These are phyloP conservation scores for Pseudonitzschia multiseries DNA, from an alignment of 108 stramenopile species.

Conservation along the genomic window DNA sequence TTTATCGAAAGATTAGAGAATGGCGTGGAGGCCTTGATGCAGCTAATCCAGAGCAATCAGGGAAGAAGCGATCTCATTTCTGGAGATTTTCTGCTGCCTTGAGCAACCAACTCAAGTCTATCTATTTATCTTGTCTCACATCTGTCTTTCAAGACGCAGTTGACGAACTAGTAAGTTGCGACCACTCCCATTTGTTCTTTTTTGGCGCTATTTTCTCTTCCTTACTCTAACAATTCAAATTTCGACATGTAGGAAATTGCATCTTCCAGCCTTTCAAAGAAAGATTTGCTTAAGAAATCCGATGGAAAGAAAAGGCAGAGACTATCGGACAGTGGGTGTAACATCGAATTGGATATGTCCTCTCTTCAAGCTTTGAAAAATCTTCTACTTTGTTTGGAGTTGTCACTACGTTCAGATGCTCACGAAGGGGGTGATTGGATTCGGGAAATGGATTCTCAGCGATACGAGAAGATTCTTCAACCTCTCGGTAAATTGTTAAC, in stretches of 20 bases:
- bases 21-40: slow-evolving; percentile 69
- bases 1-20: slow-evolving; percentile 67
- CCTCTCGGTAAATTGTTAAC: slow-evolving; percentile 73
- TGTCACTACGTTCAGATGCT: slow-evolving; percentile 77
- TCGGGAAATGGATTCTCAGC: slow-evolving; percentile 69
- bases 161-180: slow-evolving; percentile 63
- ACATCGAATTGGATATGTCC: background rate
- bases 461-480: slow-evolving; percentile 61
- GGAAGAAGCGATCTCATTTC: slow-evolving; percentile 52
- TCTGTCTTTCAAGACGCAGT: slow-evolving; percentile 67
- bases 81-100: slow-evolving; percentile 75
- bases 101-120: slow-evolving; percentile 58
- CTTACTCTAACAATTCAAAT: background rate
- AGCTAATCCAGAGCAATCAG: slow-evolving; percentile 17
- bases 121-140: slow-evolving; percentile 82
- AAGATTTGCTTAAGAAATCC: background rate
- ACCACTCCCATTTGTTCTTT: background rate
- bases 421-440: slow-evolving; percentile 86
- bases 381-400: slow-evolving; percentile 70
- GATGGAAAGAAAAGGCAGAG: slow-evolving; percentile 36
- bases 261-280: slow-evolving; percentile 8
- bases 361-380: slow-evolving; percentile 45
- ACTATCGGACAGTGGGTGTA: slow-evolving; percentile 8
- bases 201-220: background rate
- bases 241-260: slow-evolving; percentile 13